Evolutionary conservation across 371 early-diverging fungal genomes (phyloP).

Genomic region (Zychaea mexicana): DNA sequence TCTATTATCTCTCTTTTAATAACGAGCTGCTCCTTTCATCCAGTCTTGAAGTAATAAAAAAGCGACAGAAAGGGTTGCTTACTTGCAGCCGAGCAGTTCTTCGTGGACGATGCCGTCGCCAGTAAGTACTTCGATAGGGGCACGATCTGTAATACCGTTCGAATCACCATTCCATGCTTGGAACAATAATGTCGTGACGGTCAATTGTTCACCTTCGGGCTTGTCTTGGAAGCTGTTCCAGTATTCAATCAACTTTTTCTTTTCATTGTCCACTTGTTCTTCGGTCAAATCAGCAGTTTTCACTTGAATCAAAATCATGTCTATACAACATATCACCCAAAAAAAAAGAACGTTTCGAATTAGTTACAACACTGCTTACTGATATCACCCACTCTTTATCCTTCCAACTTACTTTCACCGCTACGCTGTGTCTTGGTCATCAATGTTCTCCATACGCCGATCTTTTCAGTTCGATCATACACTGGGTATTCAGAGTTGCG

Average conservation of each 20-base stretch:
- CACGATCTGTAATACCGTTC: slow-evolving; percentile 61
- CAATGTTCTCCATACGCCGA: slow-evolving; percentile 71
- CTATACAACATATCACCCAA: slow-evolving; percentile 23
- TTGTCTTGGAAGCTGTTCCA: slow-evolving; percentile 22
- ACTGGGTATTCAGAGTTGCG: slow-evolving; percentile 46
- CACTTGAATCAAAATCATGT: slow-evolving; percentile 67
- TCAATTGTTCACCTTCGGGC: slow-evolving; percentile 19
- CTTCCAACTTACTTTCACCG: slow-evolving; percentile 25
- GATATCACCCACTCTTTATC: not conserved
- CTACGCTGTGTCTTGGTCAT: slow-evolving; percentile 59
- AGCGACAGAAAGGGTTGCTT: not conserved
- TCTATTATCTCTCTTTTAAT: not conserved
- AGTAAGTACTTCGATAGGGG: slow-evolving; percentile 49
- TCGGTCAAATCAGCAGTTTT: slow-evolving; percentile 48
- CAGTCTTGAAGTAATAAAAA: not conserved
- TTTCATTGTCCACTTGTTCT: slow-evolving; percentile 44
- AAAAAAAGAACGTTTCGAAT: no score
- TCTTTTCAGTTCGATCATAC: slow-evolving; percentile 61
- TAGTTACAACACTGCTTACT: no score
- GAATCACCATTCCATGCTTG: slow-evolving; percentile 59
- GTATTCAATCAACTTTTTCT: slow-evolving; percentile 34
- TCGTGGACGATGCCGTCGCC: slow-evolving; percentile 71
- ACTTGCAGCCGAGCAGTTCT: slow-evolving; percentile 55
- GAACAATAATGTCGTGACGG: slow-evolving; percentile 55
- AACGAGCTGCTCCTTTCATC: not conserved